Conservation (phyloP, 2,329 filamentous ascomycete species). For the Macroventuria anomochaeta region DNA sequence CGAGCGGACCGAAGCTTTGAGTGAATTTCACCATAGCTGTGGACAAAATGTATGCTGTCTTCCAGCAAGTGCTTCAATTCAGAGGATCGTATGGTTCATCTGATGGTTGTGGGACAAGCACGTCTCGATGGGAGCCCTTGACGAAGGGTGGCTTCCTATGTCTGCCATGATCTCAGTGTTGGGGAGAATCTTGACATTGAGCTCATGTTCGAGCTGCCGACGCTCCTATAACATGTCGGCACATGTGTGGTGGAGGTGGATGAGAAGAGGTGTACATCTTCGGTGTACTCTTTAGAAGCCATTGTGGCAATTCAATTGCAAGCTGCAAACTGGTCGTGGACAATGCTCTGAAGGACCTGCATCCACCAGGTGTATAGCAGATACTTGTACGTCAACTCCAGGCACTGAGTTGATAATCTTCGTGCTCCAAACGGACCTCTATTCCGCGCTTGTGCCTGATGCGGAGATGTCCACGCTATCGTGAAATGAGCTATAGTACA, state of each 20-base stretch:
- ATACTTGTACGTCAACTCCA: slow-evolving; percentile 2
- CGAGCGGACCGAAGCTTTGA: slow-evolving; percentile 62
- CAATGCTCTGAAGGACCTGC: background rate
- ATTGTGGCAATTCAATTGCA: background rate
- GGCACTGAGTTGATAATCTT: background rate
- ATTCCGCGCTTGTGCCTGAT: slow-evolving; percentile 4
- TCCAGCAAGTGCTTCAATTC: slow-evolving; percentile 60
- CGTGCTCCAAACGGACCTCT: background rate
- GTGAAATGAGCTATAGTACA: slow-evolving; percentile 1
- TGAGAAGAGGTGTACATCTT: slow-evolving; percentile 2
- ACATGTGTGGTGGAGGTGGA: background rate
- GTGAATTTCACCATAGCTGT: slow-evolving; percentile 58
- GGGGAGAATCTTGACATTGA: slow-evolving; percentile 61
- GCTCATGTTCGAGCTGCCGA: slow-evolving; percentile 58
- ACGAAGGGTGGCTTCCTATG: slow-evolving; percentile 68
- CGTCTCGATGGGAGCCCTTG: slow-evolving; percentile 55
- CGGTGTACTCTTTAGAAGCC: slow-evolving; percentile 13
- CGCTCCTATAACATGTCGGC: slow-evolving; percentile 46
- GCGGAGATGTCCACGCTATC: background rate
- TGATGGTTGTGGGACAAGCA: slow-evolving; percentile 62
- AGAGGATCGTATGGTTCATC: slow-evolving; percentile 60
- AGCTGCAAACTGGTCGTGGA: background rate
- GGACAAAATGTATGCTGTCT: slow-evolving; percentile 57
- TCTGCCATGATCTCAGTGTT: slow-evolving; percentile 68
- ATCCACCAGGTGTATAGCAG: background rate